Base-by-base conservation (phyloP, 2,329 filamentous ascomycete genomes). In the Capronia americana region DNA sequence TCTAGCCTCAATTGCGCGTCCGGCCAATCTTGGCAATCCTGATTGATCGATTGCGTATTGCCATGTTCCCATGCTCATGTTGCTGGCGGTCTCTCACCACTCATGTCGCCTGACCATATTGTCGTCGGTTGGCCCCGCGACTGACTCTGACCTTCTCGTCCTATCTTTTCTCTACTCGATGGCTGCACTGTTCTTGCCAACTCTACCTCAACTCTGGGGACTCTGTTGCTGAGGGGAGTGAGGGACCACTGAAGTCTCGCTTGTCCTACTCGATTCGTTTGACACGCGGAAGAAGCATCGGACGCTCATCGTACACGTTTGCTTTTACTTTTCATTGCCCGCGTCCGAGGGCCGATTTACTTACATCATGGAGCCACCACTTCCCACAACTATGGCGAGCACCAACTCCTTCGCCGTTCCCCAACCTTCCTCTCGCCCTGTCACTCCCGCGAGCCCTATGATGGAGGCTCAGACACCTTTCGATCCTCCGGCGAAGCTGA, bases 401-500 rank as follows among this genome's bases (percentile, higher is more conserved):
- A 60, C 58, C n/a, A 55, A 38, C 17, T 30, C 58, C 38, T n/a
- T 44, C 12, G 56, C 57, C 14, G 32, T 53, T 44, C 38, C 65
- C 57, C 58, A 57, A 26, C 53, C 51, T 58, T 75, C 76, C 46
- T 74, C 79, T 20, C 77, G 72, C 53, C 64, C 69, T 14, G 71
- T 73, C 56, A 77, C 78, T 14, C 76, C 79, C 5, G 72, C 69
- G 23, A 80, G 74, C 63, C 75, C 78, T 50, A 68, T 73, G 57
- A 76, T 78, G 34, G 64, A 69, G 53, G 68, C 65, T 11, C 60
- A 65, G n/a, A 69, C 68, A 17, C 78, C 75, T 41, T 69, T 69
- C 57, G 79, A 79, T 32, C 78, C 77, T 46, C 79, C 78, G 2
- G 82, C 81, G 28, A 92, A 90, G 78, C 82, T 86, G 64, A 92